Percentiles rank a stretch among this genome's conserved stretches.
Conservation (phyloP, 148 eudicot genomes). For the Rheum nobile region DNA sequence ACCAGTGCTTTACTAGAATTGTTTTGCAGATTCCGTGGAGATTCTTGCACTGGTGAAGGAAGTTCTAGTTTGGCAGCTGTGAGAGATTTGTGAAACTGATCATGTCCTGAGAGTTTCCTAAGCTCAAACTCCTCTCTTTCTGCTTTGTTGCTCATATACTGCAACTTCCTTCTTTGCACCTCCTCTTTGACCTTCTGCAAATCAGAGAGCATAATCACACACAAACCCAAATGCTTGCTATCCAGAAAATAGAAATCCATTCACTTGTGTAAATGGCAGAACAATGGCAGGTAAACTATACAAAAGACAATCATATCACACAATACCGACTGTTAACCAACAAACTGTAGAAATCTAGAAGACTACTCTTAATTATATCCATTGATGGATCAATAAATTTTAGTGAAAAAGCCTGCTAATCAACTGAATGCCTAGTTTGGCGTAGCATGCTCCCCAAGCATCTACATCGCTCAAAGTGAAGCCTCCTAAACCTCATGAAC, state of each 20-base stretch:
- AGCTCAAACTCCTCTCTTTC: constrained; percentile 21
- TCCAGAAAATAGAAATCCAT: neutral
- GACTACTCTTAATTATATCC: no score
- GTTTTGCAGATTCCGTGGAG: constrained; percentile 15
- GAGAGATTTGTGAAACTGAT: constrained; percentile 44
- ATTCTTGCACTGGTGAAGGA: constrained; percentile 14
- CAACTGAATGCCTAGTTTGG: neutral
- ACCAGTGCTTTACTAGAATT: constrained; percentile 15
- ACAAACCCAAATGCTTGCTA: neutral
- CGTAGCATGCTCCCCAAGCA: neutral
- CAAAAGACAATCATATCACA: neutral
- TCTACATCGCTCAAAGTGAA: neutral
- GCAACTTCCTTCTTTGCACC: constrained; percentile 34
- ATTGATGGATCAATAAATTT: no score
- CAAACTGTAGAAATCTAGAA: neutral
- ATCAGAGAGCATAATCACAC: neutral
- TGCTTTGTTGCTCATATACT: constrained; percentile 14
- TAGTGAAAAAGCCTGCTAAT: no score
- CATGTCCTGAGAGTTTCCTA: constrained; percentile 43
- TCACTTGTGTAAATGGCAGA: neutral
- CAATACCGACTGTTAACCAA: neutral
- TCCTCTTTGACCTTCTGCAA: constrained; percentile 55
- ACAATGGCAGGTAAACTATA: neutral
- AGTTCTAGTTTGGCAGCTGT: constrained; percentile 25
- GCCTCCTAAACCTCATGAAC: neutral